A percentile compares a stretch with the other conserved stretches of the same genome.
These are phyloP conservation scores for Cryptococcus sp. DNA, from an alignment of 1,284 basidiomycete species.

Conservation along the genomic window DNA sequence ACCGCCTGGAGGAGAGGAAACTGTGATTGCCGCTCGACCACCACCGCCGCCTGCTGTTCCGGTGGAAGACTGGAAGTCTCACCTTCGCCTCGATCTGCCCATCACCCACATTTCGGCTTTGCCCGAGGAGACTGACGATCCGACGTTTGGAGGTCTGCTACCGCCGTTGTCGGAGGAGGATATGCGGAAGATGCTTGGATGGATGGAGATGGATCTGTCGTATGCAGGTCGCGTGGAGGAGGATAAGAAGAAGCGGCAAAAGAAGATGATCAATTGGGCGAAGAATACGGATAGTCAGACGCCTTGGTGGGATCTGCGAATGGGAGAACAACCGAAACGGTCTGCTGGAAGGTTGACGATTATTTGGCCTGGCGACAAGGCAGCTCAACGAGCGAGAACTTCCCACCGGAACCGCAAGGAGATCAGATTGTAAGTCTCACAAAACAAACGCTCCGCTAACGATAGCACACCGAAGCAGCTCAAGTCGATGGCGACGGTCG, in stretches of 20 bases:
- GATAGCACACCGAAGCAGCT: conserved; percentile 35
- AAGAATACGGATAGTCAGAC: conserved; percentile 51
- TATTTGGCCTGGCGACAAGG: conserved; percentile 55
- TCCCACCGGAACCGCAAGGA: conserved; percentile 53
- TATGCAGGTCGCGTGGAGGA: conserved; percentile 47
- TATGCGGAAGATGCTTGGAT: conserved; percentile 50
- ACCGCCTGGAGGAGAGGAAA: too few relatives aligned
- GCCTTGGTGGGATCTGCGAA: conserved; percentile 40
- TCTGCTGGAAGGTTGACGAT: conserved; percentile 58
- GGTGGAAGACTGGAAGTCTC: conserved; percentile 40
- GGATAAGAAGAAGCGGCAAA: conserved; percentile 32
- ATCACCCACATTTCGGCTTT: conserved; percentile 63
- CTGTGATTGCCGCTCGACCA: conserved; percentile 36
- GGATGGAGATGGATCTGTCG: conserved; percentile 54
- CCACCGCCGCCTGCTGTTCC: conserved; percentile 38
- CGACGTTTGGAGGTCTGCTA: conserved; percentile 51
- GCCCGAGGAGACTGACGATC: conserved; percentile 52
- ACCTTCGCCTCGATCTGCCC: conserved; percentile 54
- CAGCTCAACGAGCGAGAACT: conserved; percentile 46
- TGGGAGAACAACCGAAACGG: conserved; percentile 19
- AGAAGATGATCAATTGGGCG: conserved; percentile 37
- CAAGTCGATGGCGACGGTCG: conserved; percentile 43
- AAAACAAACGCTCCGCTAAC: neutral
- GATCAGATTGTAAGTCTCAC: conserved; percentile 58
- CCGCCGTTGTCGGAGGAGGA: conserved; percentile 54